Percentiles rank a stretch among this genome's conserved stretches.
These are phyloP conservation scores for Fagus sylvatica DNA, from an alignment of 306 rosid genomes.

Conservation along the genomic window DNA sequence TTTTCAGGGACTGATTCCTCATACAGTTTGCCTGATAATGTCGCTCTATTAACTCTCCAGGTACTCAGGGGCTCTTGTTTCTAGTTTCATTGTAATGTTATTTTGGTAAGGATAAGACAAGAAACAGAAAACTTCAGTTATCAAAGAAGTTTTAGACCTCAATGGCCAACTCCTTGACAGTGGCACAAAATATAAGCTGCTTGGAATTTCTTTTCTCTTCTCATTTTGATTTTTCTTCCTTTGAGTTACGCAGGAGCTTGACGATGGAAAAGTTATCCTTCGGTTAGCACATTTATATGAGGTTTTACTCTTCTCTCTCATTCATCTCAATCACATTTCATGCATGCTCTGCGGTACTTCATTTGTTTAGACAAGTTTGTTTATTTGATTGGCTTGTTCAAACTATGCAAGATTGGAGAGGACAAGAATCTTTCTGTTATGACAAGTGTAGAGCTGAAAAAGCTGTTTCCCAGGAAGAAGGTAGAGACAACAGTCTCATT, in stretches of 20 bases:
- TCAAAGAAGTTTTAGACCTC: background rate
- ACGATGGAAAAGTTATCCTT: constrained; percentile 61
- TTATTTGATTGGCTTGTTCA: constrained; percentile 28
- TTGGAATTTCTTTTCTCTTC: background rate
- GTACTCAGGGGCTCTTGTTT: constrained; percentile 25
- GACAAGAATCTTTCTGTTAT: constrained; percentile 67
- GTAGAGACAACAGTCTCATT: constrained; percentile 33
- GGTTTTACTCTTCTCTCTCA: constrained; percentile 37
- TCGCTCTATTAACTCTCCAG: constrained; percentile 77
- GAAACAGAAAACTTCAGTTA: background rate
- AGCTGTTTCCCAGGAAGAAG: constrained; percentile 68
- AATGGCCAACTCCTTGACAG: too few relatives aligned
- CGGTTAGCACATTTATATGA: constrained; percentile 78
- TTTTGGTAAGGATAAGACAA: background rate
- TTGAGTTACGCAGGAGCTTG: constrained; percentile 57
- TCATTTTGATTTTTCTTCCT: constrained; percentile 2
- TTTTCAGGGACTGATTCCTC: constrained; percentile 62
- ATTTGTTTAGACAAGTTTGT: constrained; percentile 5
- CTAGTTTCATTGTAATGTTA: background rate
- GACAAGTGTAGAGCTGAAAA: constrained; percentile 71
- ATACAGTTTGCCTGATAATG: constrained; percentile 66
- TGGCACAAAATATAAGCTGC: background rate
- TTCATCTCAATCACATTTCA: background rate
- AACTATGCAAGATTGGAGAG: constrained; percentile 61
- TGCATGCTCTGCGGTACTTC: background rate